Evolutionary conservation across 2,329 filamentous ascomycete genomes (phyloP).

Genomic region (Aspergillus japonicus): DNA sequence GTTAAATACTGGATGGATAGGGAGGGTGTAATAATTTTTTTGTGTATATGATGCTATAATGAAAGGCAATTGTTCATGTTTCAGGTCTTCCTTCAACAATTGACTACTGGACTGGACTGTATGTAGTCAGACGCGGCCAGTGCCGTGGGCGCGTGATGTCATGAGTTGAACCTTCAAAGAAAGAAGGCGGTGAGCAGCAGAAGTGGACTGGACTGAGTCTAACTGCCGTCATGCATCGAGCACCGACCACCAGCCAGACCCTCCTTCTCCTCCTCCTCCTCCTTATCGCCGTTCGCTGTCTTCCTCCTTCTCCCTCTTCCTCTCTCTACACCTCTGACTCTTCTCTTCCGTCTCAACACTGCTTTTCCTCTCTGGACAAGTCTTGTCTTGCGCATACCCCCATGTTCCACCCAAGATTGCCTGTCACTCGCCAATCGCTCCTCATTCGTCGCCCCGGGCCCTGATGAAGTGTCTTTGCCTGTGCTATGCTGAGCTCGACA

Average conservation of each 20-base stretch:
- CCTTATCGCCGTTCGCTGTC: background rate
- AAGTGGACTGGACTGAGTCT: too few relatives aligned
- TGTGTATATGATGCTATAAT: background rate
- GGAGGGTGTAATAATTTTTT: too few relatives aligned
- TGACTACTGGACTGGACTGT: too few relatives aligned
- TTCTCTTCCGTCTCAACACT: background rate
- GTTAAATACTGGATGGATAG: too few relatives aligned
- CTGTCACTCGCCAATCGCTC: constrained; percentile 14
- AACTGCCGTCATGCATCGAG: too few relatives aligned
- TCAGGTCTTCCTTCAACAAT: too few relatives aligned
- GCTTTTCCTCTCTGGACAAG: background rate
- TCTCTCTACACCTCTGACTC: background rate
- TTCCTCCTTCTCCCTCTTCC: background rate
- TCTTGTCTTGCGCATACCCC: background rate
- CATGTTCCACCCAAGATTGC: constrained; percentile 20
- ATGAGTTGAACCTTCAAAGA: too few relatives aligned
- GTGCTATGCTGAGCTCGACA: constrained; percentile 14
- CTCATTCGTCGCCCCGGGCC: constrained; percentile 5
- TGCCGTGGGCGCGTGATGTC: too few relatives aligned
- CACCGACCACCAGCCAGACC: background rate
- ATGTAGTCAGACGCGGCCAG: too few relatives aligned
- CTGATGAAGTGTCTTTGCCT: constrained; percentile 19
- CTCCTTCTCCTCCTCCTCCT: background rate
- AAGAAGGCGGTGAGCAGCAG: too few relatives aligned
- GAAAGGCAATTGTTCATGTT: background rate